Base-by-base conservation (phyloP, 306 rosid species). In the Canavalia ensiformis region DNA sequence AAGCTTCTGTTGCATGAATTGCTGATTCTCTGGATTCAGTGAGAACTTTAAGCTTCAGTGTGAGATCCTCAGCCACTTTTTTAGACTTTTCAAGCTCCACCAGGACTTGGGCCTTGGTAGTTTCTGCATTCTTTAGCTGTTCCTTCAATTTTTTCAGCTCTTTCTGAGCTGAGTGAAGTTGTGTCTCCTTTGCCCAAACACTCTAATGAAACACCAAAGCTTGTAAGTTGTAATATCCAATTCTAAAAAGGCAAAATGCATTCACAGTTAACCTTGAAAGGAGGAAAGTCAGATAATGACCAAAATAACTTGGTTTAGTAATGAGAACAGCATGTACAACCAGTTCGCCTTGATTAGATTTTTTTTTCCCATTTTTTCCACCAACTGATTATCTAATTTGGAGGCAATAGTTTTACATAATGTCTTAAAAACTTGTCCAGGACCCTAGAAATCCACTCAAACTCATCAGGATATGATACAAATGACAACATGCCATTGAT, bases 131-230 rank as follows among this genome's bases (percentile, higher is more conserved):
- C 83, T 75, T 64, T 52, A 90, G 71, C 72, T 88, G 92, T 46
- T 88, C 91, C 84, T 88, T 89, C 45, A 90, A 74, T 80, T 88
- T 92, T 83, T 86, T 86, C 86, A 90, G 82, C 77, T 90, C 92
- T 84, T 86, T 92, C 80, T 65, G 87, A 25, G 87, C 87, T 81
- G 89, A 60, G 79, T 86, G 95, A 80, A 88, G 89, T 75, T 88
- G 93, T 62, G 91, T 77, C 86, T 89, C 93, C 49, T 88, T 89
- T 47, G 85, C 93, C 82, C 88, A 60, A 29, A 88, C 87, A 77
- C 86, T 87, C 97, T 92, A 87, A 77, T 6, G 34, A 77, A 82
- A 68, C 77, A 67, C 64, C 45, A 68, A 75, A 56, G 49, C 33
- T 60, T 68, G 80, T 13, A 42, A 83, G 60, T 65, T 10, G 6